Evolutionary conservation across 2,329 filamentous ascomycete species (phyloP), one percentile per base, ranked within the genome.

Genomic region (Apiospora phragmitis): DNA sequence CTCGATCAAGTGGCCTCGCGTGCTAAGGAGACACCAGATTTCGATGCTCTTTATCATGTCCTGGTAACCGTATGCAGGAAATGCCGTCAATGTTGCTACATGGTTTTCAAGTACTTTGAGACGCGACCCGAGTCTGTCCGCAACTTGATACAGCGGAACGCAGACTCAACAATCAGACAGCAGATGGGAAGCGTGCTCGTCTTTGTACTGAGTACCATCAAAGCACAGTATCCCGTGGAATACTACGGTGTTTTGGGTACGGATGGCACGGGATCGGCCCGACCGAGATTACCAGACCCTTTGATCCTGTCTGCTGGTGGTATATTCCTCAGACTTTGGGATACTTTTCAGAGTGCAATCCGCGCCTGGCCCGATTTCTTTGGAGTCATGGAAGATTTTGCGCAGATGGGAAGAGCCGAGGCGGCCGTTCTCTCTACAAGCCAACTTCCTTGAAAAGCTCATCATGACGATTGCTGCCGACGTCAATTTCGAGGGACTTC

Each of bases 351-450:
- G 71, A 80, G 83, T 3, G 84, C 87, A 65, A 82, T 89, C 38
- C 88, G 90, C 70, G 88, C 92, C 3, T 96, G 93, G 93, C 88
- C 91, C 55, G 93, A 95, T 76, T 91, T 92, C 71, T 95, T 95
- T 77, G 87, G 88, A 16, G 86, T 92, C n/a, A 84, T 95, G 72
- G 77, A 87, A n/a, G 83, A 83, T n/a, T 91, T 95, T 77, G 89
- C 90, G 18, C 84, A 83, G 65, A 80, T 93, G 69, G 92, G 92
- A 0, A 80, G 83, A 3, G 79, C 84, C 6, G 91, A 94, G 78
- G 84, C 87, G 26, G 83, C 84, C 1, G 77, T 87, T 7, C 83
- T 94, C 32, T n/a, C 83, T 95, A 32, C 86, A 89, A 14, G 83
- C 86, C 42, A 86, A 88, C 32, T 93, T 90, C 74, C 82, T 95